Evolutionary conservation across 129 eudicot species (phyloP), one percentile per base, ranked within the genome.

Genomic region (Smallanthus sonchifolius): DNA sequence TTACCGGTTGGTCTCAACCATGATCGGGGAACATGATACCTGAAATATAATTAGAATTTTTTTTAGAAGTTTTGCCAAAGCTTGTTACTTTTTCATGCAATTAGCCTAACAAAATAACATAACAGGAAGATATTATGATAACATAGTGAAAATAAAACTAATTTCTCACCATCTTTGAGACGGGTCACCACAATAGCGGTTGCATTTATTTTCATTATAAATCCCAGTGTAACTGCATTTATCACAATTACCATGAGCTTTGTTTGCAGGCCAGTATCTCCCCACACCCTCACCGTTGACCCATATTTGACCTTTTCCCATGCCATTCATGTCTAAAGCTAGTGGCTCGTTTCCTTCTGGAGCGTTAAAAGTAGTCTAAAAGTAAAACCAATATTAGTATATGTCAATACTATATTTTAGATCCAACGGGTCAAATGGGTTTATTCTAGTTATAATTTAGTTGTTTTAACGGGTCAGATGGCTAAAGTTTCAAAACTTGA

Each of bases 291-390:
- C 79, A 1, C 97, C 95, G 13, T 91, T 88, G 34, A 91, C 61
- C 95, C 95, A 91, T 32, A 88, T 76, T 66, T 91, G 81, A 55
- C 97, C 97, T 86, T 91, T 91, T 42, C 97, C 97, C 97, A 91
- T 91, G 70, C 85, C 84, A 51, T 57, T 81, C 97, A 87, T 87
- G 75, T 91, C 97, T 52, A 91, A 73, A 66, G 91, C 97, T 43
- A 91, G 56, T n/a, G 97, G 95, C 0, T 85, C 95, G 65, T 82
- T 87, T 80, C 97, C 97, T 72, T 34, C 76, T 15, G 97, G 95
- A 57, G 97, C 88, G 9, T 72, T 88, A 81, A 91, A 91, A 13
- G 86, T 85, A 28, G 97, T 48, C 97, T 91, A 83, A 6, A 69
- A 71, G 63, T 37, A 72, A 55, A 10, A 48, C 35, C 14, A 37